Conservation (phyloP, 805 yeast species). For the Blastobotrys chiropterorum region DNA sequence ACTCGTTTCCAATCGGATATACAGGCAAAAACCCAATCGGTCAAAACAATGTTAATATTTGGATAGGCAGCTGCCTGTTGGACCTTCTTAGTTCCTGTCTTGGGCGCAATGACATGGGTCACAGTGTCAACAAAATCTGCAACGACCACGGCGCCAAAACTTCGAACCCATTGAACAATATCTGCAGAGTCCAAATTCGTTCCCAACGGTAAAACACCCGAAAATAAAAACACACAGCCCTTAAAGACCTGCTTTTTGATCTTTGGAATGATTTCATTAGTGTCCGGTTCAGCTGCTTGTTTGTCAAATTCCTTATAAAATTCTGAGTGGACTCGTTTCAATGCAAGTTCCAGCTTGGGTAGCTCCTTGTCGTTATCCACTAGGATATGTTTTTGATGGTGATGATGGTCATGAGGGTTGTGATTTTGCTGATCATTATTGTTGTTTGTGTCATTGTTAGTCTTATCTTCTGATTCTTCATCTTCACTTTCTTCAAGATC, state of each 20-base stretch:
- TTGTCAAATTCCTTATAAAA: constrained; percentile 51
- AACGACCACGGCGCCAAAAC: constrained; percentile 84
- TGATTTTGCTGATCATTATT: background rate
- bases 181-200: constrained; percentile 67
- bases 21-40: constrained; percentile 89
- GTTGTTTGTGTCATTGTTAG: background rate
- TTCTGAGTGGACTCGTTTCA: constrained; percentile 56
- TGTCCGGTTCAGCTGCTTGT: constrained; percentile 22
- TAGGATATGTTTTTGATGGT: constrained; percentile 42
- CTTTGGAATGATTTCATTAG: constrained; percentile 44
- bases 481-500: constrained; percentile 36
- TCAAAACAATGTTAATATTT: constrained; percentile 69
- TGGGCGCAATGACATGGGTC: constrained; percentile 83
- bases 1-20: constrained; percentile 70
- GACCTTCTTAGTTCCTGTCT: constrained; percentile 78
- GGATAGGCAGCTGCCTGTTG: constrained; percentile 63
- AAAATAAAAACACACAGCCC: constrained; percentile 66
- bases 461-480: constrained; percentile 1
- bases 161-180: constrained; percentile 84
- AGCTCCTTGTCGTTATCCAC: constrained; percentile 81
- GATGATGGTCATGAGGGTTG: constrained; percentile 4
- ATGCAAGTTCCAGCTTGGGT: constrained; percentile 51
- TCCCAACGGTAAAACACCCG: constrained; percentile 89
- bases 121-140: constrained; percentile 63
- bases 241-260: constrained; percentile 64